Evolutionary conservation across 2,329 filamentous ascomycete species (phyloP), one percentile per base, ranked within the genome.

Genomic region (Penicillium sp.): DNA sequence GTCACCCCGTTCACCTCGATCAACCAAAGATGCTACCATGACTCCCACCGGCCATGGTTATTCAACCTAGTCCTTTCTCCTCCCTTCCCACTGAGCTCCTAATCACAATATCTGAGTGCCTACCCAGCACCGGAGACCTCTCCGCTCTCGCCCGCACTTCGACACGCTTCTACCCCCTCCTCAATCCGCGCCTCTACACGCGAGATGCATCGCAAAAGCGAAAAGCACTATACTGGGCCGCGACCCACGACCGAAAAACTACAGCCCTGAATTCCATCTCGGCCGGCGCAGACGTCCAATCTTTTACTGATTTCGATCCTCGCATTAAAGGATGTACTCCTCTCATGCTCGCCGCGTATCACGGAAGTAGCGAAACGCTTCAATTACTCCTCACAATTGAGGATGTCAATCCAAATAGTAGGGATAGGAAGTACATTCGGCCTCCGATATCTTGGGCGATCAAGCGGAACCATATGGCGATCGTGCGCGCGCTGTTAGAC

Each of bases 221-320:
- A 29, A 48, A 5, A 51, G 56, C 63, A 2, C 47, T 66, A n/a
- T 46, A 53, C 15, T 63, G 62, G 63, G 61, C 64, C 29, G 56
- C 61, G 23, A 50, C 36, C 13, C 39, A 54, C 31, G 53, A 60
- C 31, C 42, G 33, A 6, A 13, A 24, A 13, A 29, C 18, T 15
- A 64, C 55, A 18, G 57, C 52, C 10, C 43, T 45, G 7, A 47
- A 52, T 34, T 48, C 52, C 12, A 49, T 65, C 34, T 36, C 46
- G 24, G 57, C 59, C 15, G 52, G 57, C 23, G 52, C 60, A 23
- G 57, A 65, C 36, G 38, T 56, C 13, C 54, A 53, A 16, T 45
- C 46, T 4, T 51, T 36, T 23, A 54, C 53, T 15, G 57, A 62
- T 31, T 31, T 39, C 16, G 56, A 59, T 21, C 28, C 42, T 0